Conservation (phyloP, 805 yeast genomes). For the Yarrowia divulgata region DNA sequence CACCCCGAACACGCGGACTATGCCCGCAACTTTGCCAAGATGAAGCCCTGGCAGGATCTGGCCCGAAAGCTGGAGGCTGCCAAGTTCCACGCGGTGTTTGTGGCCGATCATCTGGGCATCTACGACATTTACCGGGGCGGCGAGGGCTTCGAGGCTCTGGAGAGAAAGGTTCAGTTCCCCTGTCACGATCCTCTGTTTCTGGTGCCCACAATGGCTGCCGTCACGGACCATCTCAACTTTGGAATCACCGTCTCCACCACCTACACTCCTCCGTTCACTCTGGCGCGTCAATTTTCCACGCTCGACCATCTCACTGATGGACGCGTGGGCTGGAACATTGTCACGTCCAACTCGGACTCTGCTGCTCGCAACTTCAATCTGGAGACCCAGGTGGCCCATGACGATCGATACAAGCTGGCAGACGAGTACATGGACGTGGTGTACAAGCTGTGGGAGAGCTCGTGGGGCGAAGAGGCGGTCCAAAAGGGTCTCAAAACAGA, state of each 20-base stretch:
- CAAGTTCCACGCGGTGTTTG: slow-evolving; percentile 51
- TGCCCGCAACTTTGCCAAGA: slow-evolving; percentile 13
- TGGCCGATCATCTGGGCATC: slow-evolving; percentile 54
- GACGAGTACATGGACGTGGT: slow-evolving; percentile 55
- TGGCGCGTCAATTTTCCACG: slow-evolving; percentile 56
- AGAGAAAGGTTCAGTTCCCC: slow-evolving; percentile 51
- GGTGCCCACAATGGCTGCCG: slow-evolving; percentile 56
- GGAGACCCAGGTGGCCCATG: slow-evolving; percentile 53
- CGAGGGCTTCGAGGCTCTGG: slow-evolving; percentile 51
- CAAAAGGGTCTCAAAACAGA: slow-evolving; percentile 46
- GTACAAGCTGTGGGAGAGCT: slow-evolving; percentile 53
- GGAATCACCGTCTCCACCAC: slow-evolving; percentile 56
- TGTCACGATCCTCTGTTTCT: slow-evolving; percentile 53
- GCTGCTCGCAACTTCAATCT: slow-evolving; percentile 55
- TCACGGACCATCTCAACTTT: slow-evolving; percentile 53
- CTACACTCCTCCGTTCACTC: slow-evolving; percentile 55
- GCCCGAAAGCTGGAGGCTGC: slow-evolving; percentile 14
- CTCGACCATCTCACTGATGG: slow-evolving; percentile 56
- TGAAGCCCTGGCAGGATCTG: slow-evolving; percentile 26
- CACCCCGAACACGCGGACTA: slow-evolving; percentile 14
- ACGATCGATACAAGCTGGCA: slow-evolving; percentile 54
- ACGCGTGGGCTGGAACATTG: slow-evolving; percentile 59
- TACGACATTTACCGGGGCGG: slow-evolving; percentile 55
- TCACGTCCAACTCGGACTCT: slow-evolving; percentile 55
- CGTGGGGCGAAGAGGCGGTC: slow-evolving; percentile 57